Conservation (phyloP, 148 eudicot species). For the Dianthus caryophyllus region DNA sequence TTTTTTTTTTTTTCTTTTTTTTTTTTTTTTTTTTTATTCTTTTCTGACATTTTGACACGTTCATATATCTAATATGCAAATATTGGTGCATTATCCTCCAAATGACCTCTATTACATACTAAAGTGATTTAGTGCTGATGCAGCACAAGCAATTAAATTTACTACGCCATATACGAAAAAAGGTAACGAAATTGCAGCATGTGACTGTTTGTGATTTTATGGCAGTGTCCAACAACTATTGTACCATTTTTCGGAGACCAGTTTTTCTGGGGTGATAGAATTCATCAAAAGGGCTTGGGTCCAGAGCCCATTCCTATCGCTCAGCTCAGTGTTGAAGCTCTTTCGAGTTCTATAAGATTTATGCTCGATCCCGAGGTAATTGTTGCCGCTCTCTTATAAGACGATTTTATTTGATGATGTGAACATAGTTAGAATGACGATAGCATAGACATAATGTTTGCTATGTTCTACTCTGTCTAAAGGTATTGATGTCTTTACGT, state of each 20-base stretch:
- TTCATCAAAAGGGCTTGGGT: conserved; percentile 75
- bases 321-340: conserved; percentile 59
- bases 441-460: background rate
- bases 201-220: conserved; percentile 1
- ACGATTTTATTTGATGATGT: background rate
- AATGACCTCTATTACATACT: background rate
- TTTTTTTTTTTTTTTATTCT: background rate
- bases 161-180: background rate
- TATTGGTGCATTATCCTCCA: background rate
- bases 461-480: no score
- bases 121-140: background rate
- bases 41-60: background rate
- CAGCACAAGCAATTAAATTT: background rate
- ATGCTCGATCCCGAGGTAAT: conserved; percentile 92
- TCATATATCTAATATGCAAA: background rate
- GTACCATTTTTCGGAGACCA: conserved; percentile 98
- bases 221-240: conserved; percentile 93
- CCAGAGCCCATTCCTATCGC: conserved; percentile 85
- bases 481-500: background rate
- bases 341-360: conserved; percentile 66
- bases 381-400: background rate
- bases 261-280: conserved; percentile 89
- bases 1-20: no score
- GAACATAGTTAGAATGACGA: background rate
- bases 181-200: background rate